A percentile compares a stretch with the other conserved stretches of the same genome.
These are phyloP conservation scores for Phaeomoniella chlamydospora DNA, from an alignment of 2,329 filamentous ascomycete genomes.

Conservation along the genomic window DNA sequence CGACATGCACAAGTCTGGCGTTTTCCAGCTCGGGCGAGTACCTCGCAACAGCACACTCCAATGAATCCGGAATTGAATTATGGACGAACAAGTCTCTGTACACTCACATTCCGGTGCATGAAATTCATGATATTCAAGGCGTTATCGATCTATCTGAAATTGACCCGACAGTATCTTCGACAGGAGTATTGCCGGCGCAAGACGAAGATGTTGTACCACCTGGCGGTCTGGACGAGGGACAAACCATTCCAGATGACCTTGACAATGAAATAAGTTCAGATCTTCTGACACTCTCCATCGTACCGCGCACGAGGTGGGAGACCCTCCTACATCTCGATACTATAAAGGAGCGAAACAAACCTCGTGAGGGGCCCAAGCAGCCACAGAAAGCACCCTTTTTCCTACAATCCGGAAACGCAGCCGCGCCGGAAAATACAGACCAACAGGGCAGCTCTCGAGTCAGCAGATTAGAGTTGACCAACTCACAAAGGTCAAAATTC, in stretches of 20 bases:
- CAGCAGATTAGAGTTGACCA: conserved; percentile 45
- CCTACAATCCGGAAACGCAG: conserved; percentile 38
- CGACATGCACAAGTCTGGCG: conserved; percentile 66
- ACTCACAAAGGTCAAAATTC: conserved; percentile 21
- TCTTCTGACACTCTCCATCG: conserved; percentile 76
- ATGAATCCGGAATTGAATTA: conserved; percentile 74
- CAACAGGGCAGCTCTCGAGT: conserved; percentile 48
- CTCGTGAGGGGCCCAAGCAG: conserved; percentile 76
- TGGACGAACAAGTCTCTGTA: conserved; percentile 94
- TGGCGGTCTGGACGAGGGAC: conserved; percentile 52
- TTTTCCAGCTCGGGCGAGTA: conserved; percentile 89
- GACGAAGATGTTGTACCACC: conserved; percentile 62
- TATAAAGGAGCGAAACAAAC: conserved; percentile 85
- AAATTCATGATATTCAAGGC: conserved; percentile 62
- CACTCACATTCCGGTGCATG: conserved; percentile 71
- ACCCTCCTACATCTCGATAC: conserved; percentile 82
- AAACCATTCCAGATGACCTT: conserved; percentile 28
- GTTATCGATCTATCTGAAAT: conserved; percentile 34
- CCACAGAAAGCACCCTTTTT: conserved; percentile 96
- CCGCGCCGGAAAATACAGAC: conserved; percentile 28
- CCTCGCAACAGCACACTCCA: conserved; percentile 75
- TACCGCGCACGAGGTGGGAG: conserved; percentile 88
- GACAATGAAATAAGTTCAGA: conserved; percentile 59
- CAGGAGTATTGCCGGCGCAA: conserved; percentile 43
- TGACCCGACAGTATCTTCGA: too few relatives aligned